Evolutionary conservation across 768 basidiomycete species (phyloP).

Genomic region (Boletus tylopilopsis): DNA sequence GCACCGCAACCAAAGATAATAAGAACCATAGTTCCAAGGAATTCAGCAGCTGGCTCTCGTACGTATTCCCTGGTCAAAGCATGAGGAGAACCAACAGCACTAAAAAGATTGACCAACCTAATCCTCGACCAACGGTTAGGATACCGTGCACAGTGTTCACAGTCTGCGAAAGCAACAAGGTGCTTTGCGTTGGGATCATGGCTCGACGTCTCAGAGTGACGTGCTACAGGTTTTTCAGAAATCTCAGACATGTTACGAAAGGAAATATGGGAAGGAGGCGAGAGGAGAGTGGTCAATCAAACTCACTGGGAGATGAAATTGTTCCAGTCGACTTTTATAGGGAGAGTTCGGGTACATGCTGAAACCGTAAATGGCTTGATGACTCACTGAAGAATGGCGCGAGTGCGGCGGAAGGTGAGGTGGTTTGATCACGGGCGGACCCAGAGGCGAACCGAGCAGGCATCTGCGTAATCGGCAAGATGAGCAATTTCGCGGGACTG

Average conservation of each 20-base stretch:
- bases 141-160: conserved; percentile 35
- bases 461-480: conserved; percentile 12
- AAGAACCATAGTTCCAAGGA: conserved; percentile 55
- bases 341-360: not conserved
- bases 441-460: not conserved
- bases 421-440: not conserved
- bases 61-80: conserved; percentile 36
- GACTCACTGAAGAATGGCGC: not conserved
- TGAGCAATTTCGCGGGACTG: not conserved
- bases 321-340: conserved; percentile 22
- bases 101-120: conserved; percentile 35
- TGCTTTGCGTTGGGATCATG: conserved; percentile 3
- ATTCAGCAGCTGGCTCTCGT: conserved; percentile 62
- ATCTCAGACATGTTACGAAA: conserved; percentile 20
- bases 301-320: not conserved
- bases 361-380: conserved; percentile 4
- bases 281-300: not conserved
- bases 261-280: not conserved
- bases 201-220: conserved; percentile 20
- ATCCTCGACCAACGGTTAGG: conserved; percentile 55
- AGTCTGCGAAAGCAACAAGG: conserved; percentile 21
- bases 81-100: conserved; percentile 1
- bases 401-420: not conserved
- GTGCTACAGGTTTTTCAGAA: conserved; percentile 13
- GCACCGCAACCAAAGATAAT: conserved; percentile 59